phyloP scores from a whole-genome alignment of 805 yeast genomes.

The Candida ascalaphidarum region DNA sequence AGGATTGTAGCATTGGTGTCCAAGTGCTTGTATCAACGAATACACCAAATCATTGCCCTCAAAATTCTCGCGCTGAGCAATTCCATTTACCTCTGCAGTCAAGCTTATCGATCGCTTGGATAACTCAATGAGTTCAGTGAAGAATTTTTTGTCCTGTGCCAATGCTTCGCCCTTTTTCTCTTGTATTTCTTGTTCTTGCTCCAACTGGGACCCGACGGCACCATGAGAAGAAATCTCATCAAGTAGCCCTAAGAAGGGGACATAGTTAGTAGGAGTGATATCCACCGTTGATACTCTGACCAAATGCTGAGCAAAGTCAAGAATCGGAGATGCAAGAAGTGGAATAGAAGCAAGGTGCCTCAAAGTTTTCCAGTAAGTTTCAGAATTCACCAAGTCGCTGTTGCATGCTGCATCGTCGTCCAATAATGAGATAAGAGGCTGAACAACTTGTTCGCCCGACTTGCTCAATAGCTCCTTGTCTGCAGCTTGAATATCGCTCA shows the following conservation, averaged over 20 bases:
- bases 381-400: conserved; percentile 22
- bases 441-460: conserved; percentile 36
- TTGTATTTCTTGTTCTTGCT: conserved; percentile 47
- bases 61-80: conserved; percentile 23
- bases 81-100: conserved; percentile 42
- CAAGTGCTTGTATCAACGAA: conserved; percentile 72
- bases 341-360: conserved; percentile 40
- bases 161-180: conserved; percentile 34
- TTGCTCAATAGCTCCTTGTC: conserved; percentile 38
- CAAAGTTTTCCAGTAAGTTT: conserved; percentile 46
- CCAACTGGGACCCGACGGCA: conserved; percentile 71
- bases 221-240: conserved; percentile 81
- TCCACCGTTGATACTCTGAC: conserved; percentile 22
- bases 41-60: conserved; percentile 33
- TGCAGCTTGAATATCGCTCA: conserved; percentile 12
- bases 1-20: conserved; percentile 86
- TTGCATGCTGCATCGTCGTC: conserved; percentile 39
- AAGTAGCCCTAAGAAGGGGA: conserved; percentile 59
- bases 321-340: conserved; percentile 34
- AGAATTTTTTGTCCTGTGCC: conserved; percentile 18
- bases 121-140: conserved; percentile 33
- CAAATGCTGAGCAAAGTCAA: conserved; percentile 37
- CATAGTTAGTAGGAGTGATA: conserved; percentile 44
- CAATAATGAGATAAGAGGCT: conserved; percentile 42
- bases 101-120: conserved; percentile 56